Evolutionary conservation across 169 alveolate genomes (phyloP), one percentile per base, ranked within the genome.

Genomic region (Eimeria sp.): DNA sequence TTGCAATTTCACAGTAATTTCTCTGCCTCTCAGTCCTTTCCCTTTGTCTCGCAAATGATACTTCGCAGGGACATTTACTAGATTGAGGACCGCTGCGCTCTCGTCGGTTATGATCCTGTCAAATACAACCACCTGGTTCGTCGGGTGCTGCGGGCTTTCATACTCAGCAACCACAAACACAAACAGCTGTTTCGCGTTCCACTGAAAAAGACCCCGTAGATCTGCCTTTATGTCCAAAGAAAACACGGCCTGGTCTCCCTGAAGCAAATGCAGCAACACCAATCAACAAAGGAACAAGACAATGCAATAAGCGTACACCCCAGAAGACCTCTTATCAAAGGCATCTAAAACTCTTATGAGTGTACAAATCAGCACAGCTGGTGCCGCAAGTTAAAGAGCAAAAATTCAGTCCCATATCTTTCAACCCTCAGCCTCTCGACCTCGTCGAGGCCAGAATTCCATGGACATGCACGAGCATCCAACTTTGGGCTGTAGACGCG

Each of bases 181-280:
- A 57, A 93, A 97, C 70, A 97, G 70, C 95, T 95, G 98, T 58
- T 97, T 95, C 45, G 97, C 95, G 76, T 97, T 97, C 98, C 98
- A 97, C 58, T 95, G 92, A 47, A 94, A 89, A 3, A 70, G 63
- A 14, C 95, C 89, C 45, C 95, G 57, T 54, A 97, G 95, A 51
- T 95, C 96, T 10, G 96, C 96, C 83, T 95, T 58, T 10, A 97
- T 92, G 92, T 97, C 89, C 67, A 97, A 57, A 16, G 97, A 94
- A 72, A 97, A 51, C 43, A 92, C 95, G 6, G 97, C 97, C 93
- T 97, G 98, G 95, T 97, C 98, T 73, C 96, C 92, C 95, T 96
- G 92, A 14, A 92, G 43, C 6, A 65, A 43, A 67, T n/a, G 61
- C 82, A n/a, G 67, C 78, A 75, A 63, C 25, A 34, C 13, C 82